Percentiles rank a stretch among this genome's conserved stretches.
phyloP scores from a whole-genome alignment of 768 basidiomycete genomes.

The Calocybe cyanea region DNA sequence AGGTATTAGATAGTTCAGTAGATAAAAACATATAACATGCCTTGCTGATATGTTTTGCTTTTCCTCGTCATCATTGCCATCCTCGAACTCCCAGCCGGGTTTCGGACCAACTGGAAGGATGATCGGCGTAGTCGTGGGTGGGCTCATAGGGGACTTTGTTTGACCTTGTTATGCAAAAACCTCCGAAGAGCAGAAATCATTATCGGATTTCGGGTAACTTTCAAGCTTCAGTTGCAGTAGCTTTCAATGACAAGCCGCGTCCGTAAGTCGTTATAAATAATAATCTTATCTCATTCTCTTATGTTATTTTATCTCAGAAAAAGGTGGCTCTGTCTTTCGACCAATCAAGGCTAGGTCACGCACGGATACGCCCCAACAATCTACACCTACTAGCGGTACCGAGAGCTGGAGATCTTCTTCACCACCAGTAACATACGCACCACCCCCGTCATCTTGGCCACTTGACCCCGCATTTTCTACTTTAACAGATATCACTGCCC shows the following conservation, averaged over 20 bases:
- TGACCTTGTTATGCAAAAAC: slow-evolving; percentile 15
- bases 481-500: neutral
- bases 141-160: slow-evolving; percentile 15
- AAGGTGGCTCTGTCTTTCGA: slow-evolving; percentile 65
- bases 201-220: slow-evolving; percentile 14
- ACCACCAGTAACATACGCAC: too few species aligned
- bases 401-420: neutral
- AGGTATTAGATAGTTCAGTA: slow-evolving; percentile 3
- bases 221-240: neutral
- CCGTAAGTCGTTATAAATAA: slow-evolving; percentile 56
- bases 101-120: slow-evolving; percentile 53
- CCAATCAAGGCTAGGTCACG: slow-evolving; percentile 59
- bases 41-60: slow-evolving; percentile 56
- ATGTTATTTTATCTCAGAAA: slow-evolving; percentile 47
- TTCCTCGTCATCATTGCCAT: slow-evolving; percentile 38
- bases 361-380: slow-evolving; percentile 27
- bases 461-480: neutral
- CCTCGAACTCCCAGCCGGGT: slow-evolving; percentile 58
- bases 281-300: neutral
- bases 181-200: slow-evolving; percentile 1
- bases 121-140: slow-evolving; percentile 14
- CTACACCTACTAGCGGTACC: slow-evolving; percentile 14
- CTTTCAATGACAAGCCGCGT: slow-evolving; percentile 47
- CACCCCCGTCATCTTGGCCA: neutral
- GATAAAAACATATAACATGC: slow-evolving; percentile 26